These are phyloP conservation scores for Tulasnella sp. DNA, from an alignment of 768 basidiomycete species.

Conservation along the genomic window DNA sequence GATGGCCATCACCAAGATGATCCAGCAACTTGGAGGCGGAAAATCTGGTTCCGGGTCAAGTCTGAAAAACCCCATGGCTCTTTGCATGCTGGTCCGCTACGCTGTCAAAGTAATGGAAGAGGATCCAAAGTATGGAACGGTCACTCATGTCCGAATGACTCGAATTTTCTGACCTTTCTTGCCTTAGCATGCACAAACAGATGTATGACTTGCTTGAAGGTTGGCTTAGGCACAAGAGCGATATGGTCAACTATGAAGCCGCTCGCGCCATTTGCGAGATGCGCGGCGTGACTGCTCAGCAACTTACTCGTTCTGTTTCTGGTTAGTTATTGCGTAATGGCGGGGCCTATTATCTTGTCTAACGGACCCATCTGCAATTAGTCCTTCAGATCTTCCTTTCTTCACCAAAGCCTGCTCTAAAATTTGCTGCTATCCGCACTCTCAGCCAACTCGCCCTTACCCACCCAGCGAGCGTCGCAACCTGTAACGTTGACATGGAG, in stretches of 20 bases:
- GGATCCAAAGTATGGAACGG: conserved; percentile 83
- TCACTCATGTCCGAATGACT: neutral
- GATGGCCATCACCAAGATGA: conserved; percentile 99
- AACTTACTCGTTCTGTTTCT: conserved; percentile 85
- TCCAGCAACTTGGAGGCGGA: conserved; percentile 92
- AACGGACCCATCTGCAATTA: conserved; percentile 42
- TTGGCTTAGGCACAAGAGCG: conserved; percentile 97
- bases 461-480: conserved; percentile 83
- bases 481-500: conserved; percentile 96
- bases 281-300: conserved; percentile 75
- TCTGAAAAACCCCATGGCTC: conserved; percentile 93
- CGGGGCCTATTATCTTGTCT: conserved; percentile 35
- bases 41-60: conserved; percentile 81
- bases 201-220: conserved; percentile 94
- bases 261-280: conserved; percentile 97
- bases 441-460: conserved; percentile 85
- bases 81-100: conserved; percentile 98
- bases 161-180: conserved; percentile 26
- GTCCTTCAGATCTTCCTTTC: conserved; percentile 96
- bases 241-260: conserved; percentile 99
- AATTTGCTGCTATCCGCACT: conserved; percentile 96
- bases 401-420: conserved; percentile 91
- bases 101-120: conserved; percentile 99
- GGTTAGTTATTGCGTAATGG: conserved; percentile 54
- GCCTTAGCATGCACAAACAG: conserved; percentile 77